Evolutionary conservation across 345 rosid species (phyloP).

Genomic region (Anacardium occidentale): DNA sequence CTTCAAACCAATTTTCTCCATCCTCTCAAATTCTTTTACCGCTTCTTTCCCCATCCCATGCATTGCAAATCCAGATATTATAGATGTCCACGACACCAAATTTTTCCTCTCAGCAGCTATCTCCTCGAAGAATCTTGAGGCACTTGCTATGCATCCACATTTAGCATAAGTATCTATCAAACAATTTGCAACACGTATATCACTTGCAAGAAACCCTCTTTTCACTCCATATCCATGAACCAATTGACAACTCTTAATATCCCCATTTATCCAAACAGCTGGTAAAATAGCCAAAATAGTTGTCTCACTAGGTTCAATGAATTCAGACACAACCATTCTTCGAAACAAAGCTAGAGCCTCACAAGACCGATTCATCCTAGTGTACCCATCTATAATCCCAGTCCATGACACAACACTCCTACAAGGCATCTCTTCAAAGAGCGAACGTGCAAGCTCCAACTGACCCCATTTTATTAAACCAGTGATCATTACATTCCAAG

Average conservation of each 20-base stretch:
- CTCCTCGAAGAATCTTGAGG: conserved; percentile 53
- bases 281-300: conserved; percentile 69
- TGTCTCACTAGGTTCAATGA: conserved; percentile 52
- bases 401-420: conserved; percentile 80
- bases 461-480: conserved; percentile 62
- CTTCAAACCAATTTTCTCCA: conserved; percentile 54
- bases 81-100: conserved; percentile 78
- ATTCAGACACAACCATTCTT: conserved; percentile 57
- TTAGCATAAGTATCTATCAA: conserved; percentile 70
- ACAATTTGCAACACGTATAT: conserved; percentile 63
- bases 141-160: conserved; percentile 66
- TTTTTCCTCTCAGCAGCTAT: conserved; percentile 43
- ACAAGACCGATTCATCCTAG: conserved; percentile 38
- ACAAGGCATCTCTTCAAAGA: conserved; percentile 64
- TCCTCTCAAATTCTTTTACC: conserved; percentile 43
- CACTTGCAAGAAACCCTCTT: conserved; percentile 50
- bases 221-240: conserved; percentile 64
- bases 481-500: conserved; percentile 84
- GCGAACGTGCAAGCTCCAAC: conserved; percentile 49
- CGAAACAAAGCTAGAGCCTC: conserved; percentile 68
- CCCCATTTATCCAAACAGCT: conserved; percentile 52
- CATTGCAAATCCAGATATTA: conserved; percentile 79
- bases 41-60: conserved; percentile 87
- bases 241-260: conserved; percentile 44
- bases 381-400: conserved; percentile 72